Base-by-base conservation (phyloP, 345 rosid species). In the Salix koriyanagi region DNA sequence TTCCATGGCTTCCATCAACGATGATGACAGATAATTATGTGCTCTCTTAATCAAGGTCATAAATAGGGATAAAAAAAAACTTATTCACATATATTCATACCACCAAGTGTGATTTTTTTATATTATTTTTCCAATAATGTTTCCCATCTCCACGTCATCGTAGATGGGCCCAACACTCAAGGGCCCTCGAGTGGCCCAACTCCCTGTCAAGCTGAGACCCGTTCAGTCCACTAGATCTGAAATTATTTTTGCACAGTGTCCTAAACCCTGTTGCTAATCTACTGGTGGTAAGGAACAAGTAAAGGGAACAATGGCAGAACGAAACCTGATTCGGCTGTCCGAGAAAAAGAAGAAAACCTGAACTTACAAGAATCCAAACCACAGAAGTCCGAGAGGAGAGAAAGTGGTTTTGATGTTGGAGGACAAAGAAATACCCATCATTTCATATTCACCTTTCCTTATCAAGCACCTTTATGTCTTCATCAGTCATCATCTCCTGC, bases 391-490 rank as follows among this genome's bases (percentile, higher is more conserved):
- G 41, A 58, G 65, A 72, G 25, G 69, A 67, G 76, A 62, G 37
- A 66, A 2, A 78, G 84, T 78, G 85, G 82, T 73, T 84, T 84
- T 76, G 81, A 83, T 80, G 77, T 74, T 81, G 70, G 50, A 42
- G 81, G 81, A 73, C 62, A 85, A 61, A 69, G 72, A 66, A 75
- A 62, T 75, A 52, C 81, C 76, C 76, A 78, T 78, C 74, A 77
- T 77, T 75, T 78, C 76, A 19, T 67, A 5, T 70, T 37, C 56
- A 79, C 73, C 80, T 79, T 81, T 83, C 85, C 50, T 75, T 79
- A 76, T 86, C 80, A 80, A 75, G 80, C n/a, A 52, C 16, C 91
- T 84, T 87, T 84, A 83, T 85, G 90, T 87, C 90, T 28, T 82
- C 74, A 70, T 90, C 89, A 84, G 66, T 79, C 86, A 72, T 82